These are phyloP conservation scores for Diddensiella santjacobensis DNA, from an alignment of 805 yeast genomes.

Conservation along the genomic window DNA sequence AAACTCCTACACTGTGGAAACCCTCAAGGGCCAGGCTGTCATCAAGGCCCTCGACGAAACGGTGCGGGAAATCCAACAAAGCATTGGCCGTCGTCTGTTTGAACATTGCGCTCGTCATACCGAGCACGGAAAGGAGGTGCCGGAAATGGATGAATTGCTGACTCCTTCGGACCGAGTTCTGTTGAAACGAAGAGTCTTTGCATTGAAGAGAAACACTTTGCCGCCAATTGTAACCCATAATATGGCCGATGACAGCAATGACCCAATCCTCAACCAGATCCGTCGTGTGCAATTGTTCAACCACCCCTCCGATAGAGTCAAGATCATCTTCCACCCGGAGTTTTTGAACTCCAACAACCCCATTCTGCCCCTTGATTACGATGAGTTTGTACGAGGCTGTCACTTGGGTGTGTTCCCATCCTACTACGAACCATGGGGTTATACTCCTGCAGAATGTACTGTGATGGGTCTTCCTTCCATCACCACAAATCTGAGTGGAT, in stretches of 20 bases:
- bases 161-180: slow-evolving; percentile 84
- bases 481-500: slow-evolving; percentile 93
- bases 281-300: slow-evolving; percentile 90
- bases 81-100: slow-evolving; percentile 81
- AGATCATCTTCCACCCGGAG: slow-evolving; percentile 96
- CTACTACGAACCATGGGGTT: slow-evolving; percentile 99
- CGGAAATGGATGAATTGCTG: slow-evolving; percentile 74
- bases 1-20: slow-evolving; percentile 91
- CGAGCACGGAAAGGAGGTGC: slow-evolving; percentile 59
- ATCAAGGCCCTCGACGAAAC: slow-evolving; percentile 86
- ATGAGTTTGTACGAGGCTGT: slow-evolving; percentile 96
- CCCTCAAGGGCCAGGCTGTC: slow-evolving; percentile 94
- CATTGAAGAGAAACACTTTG: slow-evolving; percentile 79
- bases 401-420: slow-evolving; percentile 98
- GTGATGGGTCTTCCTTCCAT: slow-evolving; percentile 99
- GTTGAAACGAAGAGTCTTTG: slow-evolving; percentile 87
- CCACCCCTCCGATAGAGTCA: slow-evolving; percentile 84
- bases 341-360: slow-evolving; percentile 94
- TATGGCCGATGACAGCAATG: slow-evolving; percentile 87
- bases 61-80: slow-evolving; percentile 78
- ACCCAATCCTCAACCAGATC: slow-evolving; percentile 87
- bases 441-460: slow-evolving; percentile 98
- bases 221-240: slow-evolving; percentile 98
- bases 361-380: slow-evolving; percentile 87
- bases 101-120: slow-evolving; percentile 78